Evolutionary conservation across 257 asterid species (phyloP), one percentile per base, ranked within the genome.

Genomic region (Nicotiana noctiflora): DNA sequence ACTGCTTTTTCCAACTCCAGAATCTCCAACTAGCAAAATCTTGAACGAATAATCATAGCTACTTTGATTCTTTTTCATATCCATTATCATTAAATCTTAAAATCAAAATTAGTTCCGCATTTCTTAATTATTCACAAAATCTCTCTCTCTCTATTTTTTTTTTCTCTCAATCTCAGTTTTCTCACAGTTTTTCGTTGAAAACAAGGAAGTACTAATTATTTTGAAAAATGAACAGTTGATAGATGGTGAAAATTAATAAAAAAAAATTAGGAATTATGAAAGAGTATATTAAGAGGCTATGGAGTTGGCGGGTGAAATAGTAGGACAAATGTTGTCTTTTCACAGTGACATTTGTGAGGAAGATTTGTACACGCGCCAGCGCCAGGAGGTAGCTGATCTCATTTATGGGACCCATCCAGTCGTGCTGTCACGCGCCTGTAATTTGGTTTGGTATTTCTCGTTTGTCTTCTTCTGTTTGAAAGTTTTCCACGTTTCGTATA

Each of bases 1-100:
- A 79, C 97, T 87, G 83, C 98, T 94, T 85, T 94, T 94, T 52
- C 98, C 98, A 1, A 94, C 98, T 19, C 90, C 95, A 14, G 98
- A 94, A 65, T 94, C 98, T 5, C 98, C 98, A 59, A 90, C 85
- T 86, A 92, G 82, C 87, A 92, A 80, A 37, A 94, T 85, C 98
- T 94, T 92, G 89, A 94, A 94, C 0, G 98, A 94, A 81, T 94
- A 94, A 78, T 92, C 98, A 80, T 87, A 92, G 19, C 87, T 88
- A 63, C 10, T 80, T 12, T 61, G 6, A 63, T 32, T 76, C 77
- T 85, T 88, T 5, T 19, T 84, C 4, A 91, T 87, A 77, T 84
- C 92, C 94, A 90, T 91, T 29, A 68, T 84, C 76, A 46, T 80
- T 75, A 88, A 79, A 81, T 19, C 7, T 34, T 53, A 21, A 56